Base-by-base conservation (phyloP, 805 yeast genomes). In the Metschnikowia amazonensis region DNA sequence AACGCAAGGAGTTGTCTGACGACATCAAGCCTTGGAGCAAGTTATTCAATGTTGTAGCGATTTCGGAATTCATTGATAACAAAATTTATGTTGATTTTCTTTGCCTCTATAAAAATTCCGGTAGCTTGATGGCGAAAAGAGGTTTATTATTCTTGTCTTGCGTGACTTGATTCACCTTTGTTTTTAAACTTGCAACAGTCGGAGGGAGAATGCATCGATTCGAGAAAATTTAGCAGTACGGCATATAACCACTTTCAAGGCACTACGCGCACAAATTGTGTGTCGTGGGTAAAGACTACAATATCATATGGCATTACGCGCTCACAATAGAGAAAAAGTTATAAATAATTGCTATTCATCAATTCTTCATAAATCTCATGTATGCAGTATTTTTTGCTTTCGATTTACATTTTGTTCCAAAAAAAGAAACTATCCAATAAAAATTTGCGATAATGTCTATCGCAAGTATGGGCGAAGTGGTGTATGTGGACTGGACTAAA, bases 1-100 rank as follows among this genome's bases (percentile, higher is more conserved):
- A 70, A 60, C 99, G 85, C 29, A 77, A 65, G 10, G 69, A 59
- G 63, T 92, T 90, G 57, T 90, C 89, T 7, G 95, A 73, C 4
- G 97, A 85, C 7, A 89, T 77, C 51, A 92, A 77, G 16, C 84
- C 88, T 48, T 55, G 51, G 18, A 53, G 49, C 37, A 53, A 46
- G 38, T 47, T 50, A 45, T 36, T 43, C 42, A 53, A 44, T 14
- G 44, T 40, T 16, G 48, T 41, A 21, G 49, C 46, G 34, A 50
- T 25, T 16, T 51, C 50, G 1, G 48, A 25, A 18, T 48, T 30
- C 33, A 36, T 39, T 28, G 44, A 27, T 5, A 46, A 45, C 38
- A 11, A 30, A 29, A 9, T 28, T 28, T 18, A n/a, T 27, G 3
- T 36, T 10, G 2, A 14, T 5, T 34, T 34, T 18, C 24, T 37